phyloP scores from a whole-genome alignment of 257 asterid species.

The Marsdenia floribunda region DNA sequence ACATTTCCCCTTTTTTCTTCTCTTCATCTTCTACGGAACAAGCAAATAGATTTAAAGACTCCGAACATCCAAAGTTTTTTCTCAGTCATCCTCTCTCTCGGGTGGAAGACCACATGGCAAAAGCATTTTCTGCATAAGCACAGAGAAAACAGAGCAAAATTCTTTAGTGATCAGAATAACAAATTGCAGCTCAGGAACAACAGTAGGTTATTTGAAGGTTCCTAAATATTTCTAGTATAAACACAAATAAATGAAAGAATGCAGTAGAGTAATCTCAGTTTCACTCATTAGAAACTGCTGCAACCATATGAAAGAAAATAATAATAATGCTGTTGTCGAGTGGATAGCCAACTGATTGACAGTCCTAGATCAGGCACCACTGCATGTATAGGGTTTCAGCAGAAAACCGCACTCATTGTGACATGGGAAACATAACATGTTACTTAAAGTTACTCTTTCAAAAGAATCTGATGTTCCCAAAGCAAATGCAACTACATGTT shows the following conservation, averaged over 20 bases:
- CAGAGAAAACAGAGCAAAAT: neutral
- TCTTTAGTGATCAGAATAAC: neutral
- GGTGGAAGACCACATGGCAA: conserved; percentile 95
- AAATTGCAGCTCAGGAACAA: neutral
- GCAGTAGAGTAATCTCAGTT: neutral
- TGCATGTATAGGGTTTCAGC: neutral
- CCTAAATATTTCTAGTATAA: neutral
- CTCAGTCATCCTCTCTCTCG: conserved; percentile 84
- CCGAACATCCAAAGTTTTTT: neutral
- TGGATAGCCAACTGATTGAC: neutral
- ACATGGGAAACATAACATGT: neutral
- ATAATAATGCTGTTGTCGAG: neutral
- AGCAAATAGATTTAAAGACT: neutral
- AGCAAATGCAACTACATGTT: neutral
- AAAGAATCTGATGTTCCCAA: neutral
- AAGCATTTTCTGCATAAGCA: conserved; percentile 77
- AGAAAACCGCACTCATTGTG: neutral
- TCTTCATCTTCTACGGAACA: neutral
- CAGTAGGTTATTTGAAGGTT: neutral
- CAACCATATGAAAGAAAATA: neutral
- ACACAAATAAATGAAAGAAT: neutral
- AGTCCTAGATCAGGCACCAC: neutral
- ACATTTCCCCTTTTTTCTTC: too few species aligned
- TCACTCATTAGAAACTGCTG: neutral
- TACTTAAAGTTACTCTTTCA: neutral